Evolutionary conservation across 2,329 filamentous ascomycete species (phyloP), one percentile per base, ranked within the genome.

Genomic region (Ascochyta pisi): DNA sequence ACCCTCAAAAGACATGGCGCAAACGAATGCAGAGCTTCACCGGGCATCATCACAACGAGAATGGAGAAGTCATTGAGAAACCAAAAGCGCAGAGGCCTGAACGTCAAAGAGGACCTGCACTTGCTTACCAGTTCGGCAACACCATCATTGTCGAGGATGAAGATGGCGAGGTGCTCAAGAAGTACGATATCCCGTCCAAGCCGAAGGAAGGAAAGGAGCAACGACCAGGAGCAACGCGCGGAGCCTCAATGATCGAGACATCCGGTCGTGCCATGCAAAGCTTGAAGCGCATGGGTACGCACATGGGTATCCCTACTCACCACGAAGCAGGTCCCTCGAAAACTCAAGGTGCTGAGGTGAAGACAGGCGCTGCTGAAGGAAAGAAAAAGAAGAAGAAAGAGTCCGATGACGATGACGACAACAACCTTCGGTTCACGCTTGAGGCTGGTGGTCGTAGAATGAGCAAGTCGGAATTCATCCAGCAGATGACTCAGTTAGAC

Each of bases 131-230:
- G 63, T 94, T 92, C 68, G 91, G 91, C 60, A 93, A 91, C 71
- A 93, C 91, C 79, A 91, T 96, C 62, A 94, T 96, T 70, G 89
- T 96, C 15, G 91, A 96, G 77, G 90, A 96, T 60, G 89, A 90
- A 73, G 88, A 93, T 65, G 91, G 91, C 39, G 91, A 96, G 72
- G 91, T 96, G 29, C 84, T 96, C 71, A 93, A 93, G 78, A 88
- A 90, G 53, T 93, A 92, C 70, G 88, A 93, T 61, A 83, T 94
- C 26, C 88, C 89, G 1, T 78, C 82, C 0, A 76, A 84, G 4
- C 63, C 69, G 24, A 85, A 73, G 58, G 62, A 63, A 60, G 19
- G 35, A 13, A 64, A 63, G 35, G 60, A 64, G 9, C 61, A 66
- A 42, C 73, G 70, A 22, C 71, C 71, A 23, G 64, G 57, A 12